Conservation (phyloP, 495 filamentous ascomycete genomes). For the Podospora comata region DNA sequence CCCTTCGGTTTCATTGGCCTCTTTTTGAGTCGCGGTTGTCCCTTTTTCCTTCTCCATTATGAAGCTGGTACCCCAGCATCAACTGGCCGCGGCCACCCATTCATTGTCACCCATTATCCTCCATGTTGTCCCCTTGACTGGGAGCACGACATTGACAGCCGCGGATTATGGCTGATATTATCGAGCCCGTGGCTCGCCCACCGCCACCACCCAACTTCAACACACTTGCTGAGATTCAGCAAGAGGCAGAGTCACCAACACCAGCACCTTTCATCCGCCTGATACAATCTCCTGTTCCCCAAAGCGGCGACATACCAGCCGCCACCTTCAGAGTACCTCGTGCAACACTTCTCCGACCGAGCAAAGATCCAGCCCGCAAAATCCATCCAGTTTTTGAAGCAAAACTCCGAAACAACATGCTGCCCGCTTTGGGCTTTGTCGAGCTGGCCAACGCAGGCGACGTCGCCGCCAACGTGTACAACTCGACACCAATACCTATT, state of each 20-base stretch:
- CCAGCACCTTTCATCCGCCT: not conserved
- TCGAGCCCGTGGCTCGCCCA: not conserved
- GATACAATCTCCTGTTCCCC: not conserved
- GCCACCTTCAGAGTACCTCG: not conserved
- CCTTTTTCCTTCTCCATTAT: not conserved
- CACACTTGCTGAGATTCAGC: not conserved
- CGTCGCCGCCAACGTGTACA: slow-evolving; percentile 56
- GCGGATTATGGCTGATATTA: not conserved
- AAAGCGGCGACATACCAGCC: not conserved
- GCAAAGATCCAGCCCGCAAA: not conserved
- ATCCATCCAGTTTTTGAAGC: slow-evolving; percentile 21
- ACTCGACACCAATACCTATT: slow-evolving; percentile 44
- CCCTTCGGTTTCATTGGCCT: not conserved
- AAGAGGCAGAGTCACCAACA: not conserved
- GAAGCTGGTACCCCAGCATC: not conserved
- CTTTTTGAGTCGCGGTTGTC: not conserved
- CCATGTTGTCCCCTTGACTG: slow-evolving; percentile 1
- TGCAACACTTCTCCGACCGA: not conserved
- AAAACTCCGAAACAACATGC: slow-evolving; percentile 47
- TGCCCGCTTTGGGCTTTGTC: slow-evolving; percentile 47
- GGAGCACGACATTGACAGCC: not conserved
- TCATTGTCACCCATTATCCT: not conserved
- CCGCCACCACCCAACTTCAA: not conserved
- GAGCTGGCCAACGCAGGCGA: slow-evolving; percentile 53
- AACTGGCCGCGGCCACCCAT: not conserved